These are phyloP conservation scores for Arachnomyces sp. DNA, from an alignment of 2,329 filamentous ascomycete genomes.

Conservation along the genomic window DNA sequence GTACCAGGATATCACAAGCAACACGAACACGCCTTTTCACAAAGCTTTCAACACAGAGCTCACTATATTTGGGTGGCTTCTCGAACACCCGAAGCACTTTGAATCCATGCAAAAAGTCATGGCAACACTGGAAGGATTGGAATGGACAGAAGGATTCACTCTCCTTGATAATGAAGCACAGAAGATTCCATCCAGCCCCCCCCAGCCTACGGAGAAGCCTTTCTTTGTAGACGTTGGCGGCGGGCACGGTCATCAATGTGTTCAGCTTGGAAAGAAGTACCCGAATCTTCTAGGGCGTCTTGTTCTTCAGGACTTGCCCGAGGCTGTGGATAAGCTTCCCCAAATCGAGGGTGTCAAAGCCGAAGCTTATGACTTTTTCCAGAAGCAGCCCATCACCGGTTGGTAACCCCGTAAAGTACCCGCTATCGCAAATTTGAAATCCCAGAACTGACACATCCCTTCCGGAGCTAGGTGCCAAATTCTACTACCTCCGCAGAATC, in stretches of 20 bases:
- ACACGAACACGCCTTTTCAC: conserved; percentile 21
- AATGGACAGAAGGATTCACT: conserved; percentile 16
- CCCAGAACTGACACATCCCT: too few relatives aligned
- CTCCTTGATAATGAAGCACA: conserved; percentile 13
- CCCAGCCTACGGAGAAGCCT: conserved; percentile 7
- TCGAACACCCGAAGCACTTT: conserved; percentile 19
- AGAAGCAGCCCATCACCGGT: conserved; percentile 22
- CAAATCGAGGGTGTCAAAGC: conserved; percentile 11
- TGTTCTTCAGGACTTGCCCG: conserved; percentile 25
- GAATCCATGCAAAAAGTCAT: conserved; percentile 17
- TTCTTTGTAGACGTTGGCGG: conserved; percentile 19
- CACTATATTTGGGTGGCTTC: conserved; percentile 21
- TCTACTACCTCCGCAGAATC: conserved; percentile 20
- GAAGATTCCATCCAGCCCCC: conserved; percentile 1
- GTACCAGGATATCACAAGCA: conserved; percentile 20
- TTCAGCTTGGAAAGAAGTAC: conserved; percentile 10
- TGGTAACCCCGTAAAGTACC: not conserved
- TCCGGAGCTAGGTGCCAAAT: conserved; percentile 5
- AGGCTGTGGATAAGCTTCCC: conserved; percentile 14
- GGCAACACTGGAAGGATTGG: conserved; percentile 16
- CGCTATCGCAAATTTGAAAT: not conserved
- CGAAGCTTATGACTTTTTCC: conserved; percentile 25
- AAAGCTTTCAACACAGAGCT: conserved; percentile 23
- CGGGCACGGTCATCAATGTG: conserved; percentile 13
- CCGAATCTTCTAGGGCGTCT: conserved; percentile 11